Evolutionary conservation across 306 rosid genomes (phyloP).

Genomic region (Cicer arietinum): DNA sequence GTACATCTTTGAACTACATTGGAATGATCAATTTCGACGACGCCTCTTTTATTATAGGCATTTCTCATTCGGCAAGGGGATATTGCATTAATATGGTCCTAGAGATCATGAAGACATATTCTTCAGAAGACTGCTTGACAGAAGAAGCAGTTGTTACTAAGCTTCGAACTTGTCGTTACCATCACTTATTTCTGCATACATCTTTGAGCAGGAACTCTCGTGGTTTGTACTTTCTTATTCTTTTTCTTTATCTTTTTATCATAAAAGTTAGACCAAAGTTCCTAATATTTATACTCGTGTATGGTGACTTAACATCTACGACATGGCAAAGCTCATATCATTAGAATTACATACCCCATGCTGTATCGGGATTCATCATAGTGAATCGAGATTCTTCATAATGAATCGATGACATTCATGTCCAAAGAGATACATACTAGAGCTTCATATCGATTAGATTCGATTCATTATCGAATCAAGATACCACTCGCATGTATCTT

Average conservation of each 20-base stretch:
- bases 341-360: constrained; percentile 19
- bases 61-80: constrained; percentile 93
- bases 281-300: background rate
- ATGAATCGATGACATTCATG: no score
- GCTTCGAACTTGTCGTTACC: constrained; percentile 91
- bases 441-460: no score
- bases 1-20: constrained; percentile 23
- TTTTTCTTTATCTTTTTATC: background rate
- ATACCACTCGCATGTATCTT: no score
- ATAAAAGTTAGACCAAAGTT: background rate
- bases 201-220: constrained; percentile 76
- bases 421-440: no score
- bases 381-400: no score
- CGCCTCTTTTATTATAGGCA: constrained; percentile 59
- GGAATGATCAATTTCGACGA: constrained; percentile 25
- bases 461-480: no score
- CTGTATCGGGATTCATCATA: background rate
- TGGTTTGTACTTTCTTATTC: constrained; percentile 55
- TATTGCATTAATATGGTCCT: constrained; percentile 78
- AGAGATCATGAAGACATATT: constrained; percentile 93
- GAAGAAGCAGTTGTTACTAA: constrained; percentile 91
- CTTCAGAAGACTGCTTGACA: constrained; percentile 87
- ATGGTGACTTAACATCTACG: background rate
- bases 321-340: background rate
- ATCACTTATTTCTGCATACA: constrained; percentile 80